Conservation (phyloP, 345 rosid species). For the Sonneratia alba region DNA sequence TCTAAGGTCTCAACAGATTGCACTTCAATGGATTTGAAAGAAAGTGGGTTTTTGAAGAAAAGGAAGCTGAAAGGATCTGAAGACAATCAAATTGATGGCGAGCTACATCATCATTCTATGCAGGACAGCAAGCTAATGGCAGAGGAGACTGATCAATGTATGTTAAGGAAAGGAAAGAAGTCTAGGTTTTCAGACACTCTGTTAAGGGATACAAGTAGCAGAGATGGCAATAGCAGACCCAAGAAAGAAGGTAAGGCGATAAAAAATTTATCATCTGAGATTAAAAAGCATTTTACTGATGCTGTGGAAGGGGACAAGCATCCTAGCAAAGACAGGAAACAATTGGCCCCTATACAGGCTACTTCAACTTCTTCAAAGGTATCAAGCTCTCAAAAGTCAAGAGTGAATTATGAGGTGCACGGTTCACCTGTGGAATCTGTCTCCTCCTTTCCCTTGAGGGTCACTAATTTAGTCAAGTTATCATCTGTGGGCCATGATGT, state of each 20-base stretch:
- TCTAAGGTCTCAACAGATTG: constrained; percentile 32
- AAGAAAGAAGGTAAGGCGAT: constrained; percentile 12
- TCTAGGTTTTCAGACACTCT: constrained; percentile 18
- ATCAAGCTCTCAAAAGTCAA: constrained; percentile 29
- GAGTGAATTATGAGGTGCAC: constrained; percentile 22
- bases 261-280: constrained; percentile 6
- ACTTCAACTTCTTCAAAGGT: constrained; percentile 61
- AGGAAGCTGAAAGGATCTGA: constrained; percentile 22
- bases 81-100: constrained; percentile 17
- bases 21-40: constrained; percentile 30
- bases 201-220: constrained; percentile 14
- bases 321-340: constrained; percentile 14
- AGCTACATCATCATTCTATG: constrained; percentile 7
- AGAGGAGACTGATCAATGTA: constrained; percentile 27
- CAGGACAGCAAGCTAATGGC: constrained; percentile 11
- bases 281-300: constrained; percentile 21
- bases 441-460: constrained; percentile 39
- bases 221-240: constrained; percentile 14
- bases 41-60: constrained; percentile 24
- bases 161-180: constrained; percentile 27
- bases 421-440: constrained; percentile 49
- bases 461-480: constrained; percentile 21
- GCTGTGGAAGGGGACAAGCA: constrained; percentile 20
- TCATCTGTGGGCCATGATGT: constrained; percentile 15
- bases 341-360: constrained; percentile 11